phyloP scores from a whole-genome alignment of 1,139 yeast species.

The Candida mesenterica region DNA sequence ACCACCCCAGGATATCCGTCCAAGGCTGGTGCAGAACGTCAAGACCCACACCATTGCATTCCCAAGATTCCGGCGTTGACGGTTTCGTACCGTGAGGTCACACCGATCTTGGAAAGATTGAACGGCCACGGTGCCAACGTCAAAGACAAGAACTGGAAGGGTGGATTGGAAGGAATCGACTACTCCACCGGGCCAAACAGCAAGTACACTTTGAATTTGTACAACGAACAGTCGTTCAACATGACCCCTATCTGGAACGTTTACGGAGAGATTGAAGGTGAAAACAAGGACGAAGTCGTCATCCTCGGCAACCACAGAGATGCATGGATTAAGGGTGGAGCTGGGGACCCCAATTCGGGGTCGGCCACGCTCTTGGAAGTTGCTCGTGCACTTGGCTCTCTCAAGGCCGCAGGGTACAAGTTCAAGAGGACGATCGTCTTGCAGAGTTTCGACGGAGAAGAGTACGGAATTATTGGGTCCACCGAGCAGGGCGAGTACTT shows the following conservation, averaged over 20 bases:
- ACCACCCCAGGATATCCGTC: constrained; percentile 84
- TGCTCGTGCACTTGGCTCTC: constrained; percentile 45
- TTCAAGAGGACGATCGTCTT: constrained; percentile 42
- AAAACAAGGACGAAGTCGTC: constrained; percentile 38
- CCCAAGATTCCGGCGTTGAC: constrained; percentile 50
- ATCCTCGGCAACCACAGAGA: constrained; percentile 49
- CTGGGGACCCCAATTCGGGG: constrained; percentile 50
- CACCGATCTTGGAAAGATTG: constrained; percentile 41
- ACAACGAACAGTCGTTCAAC: constrained; percentile 42
- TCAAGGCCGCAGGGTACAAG: constrained; percentile 41
- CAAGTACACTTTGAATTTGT: constrained; percentile 39
- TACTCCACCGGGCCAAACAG: constrained; percentile 50
- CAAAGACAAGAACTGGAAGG: constrained; percentile 33
- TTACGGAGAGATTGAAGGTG: constrained; percentile 46
- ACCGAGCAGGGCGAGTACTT: constrained; percentile 47
- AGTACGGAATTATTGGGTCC: constrained; percentile 46
- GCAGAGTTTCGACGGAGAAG: constrained; percentile 48
- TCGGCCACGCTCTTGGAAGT: constrained; percentile 42
- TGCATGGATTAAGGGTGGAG: constrained; percentile 56
- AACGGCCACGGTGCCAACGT: constrained; percentile 29
- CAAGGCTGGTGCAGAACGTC: constrained; percentile 47
- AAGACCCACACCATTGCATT: constrained; percentile 40
- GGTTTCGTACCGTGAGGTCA: constrained; percentile 45
- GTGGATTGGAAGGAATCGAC: constrained; percentile 42
- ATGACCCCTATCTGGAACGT: constrained; percentile 45